A percentile compares a stretch with the other conserved stretches of the same genome.
phyloP scores from a whole-genome alignment of 2,329 filamentous ascomycete genomes.

The Teratosphaeria viscida region DNA sequence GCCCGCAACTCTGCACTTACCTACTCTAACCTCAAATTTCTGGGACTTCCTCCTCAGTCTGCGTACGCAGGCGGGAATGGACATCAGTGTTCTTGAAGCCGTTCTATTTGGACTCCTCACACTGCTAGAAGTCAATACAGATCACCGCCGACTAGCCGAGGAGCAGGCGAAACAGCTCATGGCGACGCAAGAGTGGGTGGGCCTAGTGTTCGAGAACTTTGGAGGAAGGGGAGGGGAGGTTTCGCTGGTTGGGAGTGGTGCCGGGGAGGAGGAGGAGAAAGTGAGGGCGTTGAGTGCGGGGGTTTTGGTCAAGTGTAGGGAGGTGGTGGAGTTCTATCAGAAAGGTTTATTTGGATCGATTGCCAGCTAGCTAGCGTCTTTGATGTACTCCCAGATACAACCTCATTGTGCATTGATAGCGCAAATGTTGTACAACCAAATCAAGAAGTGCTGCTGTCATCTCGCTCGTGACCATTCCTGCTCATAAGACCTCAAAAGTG shows the following conservation, averaged over 20 bases:
- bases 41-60: constrained; percentile 72
- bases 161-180: constrained; percentile 66
- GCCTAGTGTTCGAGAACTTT: constrained; percentile 55
- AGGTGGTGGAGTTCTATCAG: constrained; percentile 75
- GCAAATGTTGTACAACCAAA: no score
- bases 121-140: constrained; percentile 66
- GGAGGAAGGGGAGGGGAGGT: constrained; percentile 28
- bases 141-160: constrained; percentile 58
- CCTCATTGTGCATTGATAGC: no score
- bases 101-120: constrained; percentile 71
- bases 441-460: no score
- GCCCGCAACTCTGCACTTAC: constrained; percentile 62
- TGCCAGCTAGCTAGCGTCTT: no score
- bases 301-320: constrained; percentile 64
- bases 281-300: constrained; percentile 70
- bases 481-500: not conserved
- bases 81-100: constrained; percentile 56
- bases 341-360: constrained; percentile 56
- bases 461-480: not conserved
- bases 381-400: no score
- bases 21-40: constrained; percentile 72
- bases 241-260: constrained; percentile 45
- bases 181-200: constrained; percentile 81
- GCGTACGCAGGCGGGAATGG: constrained; percentile 37
- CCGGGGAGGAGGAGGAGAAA: constrained; percentile 57